These are phyloP conservation scores for Tillandsia fasciculata DNA, from an alignment of 176 grass and related monocot genomes.

Conservation along the genomic window DNA sequence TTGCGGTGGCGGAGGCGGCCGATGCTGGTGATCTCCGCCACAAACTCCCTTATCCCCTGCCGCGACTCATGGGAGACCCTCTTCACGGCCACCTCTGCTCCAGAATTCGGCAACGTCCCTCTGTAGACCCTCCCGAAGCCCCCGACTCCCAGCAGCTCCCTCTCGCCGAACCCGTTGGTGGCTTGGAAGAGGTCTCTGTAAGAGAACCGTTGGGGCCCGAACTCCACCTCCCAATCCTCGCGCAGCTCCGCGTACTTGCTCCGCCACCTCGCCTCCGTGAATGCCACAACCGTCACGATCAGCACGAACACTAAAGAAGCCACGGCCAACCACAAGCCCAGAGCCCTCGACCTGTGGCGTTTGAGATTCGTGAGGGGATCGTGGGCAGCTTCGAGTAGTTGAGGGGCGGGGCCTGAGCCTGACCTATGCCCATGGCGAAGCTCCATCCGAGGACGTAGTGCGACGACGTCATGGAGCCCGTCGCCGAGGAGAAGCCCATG, in stretches of 20 bases:
- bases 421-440: neutral
- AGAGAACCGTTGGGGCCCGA: conserved; percentile 24
- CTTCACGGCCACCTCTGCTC: too few species aligned
- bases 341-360: neutral
- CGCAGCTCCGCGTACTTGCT: conserved; percentile 18
- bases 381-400: conserved; percentile 14
- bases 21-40: too few species aligned
- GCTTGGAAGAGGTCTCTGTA: conserved; percentile 9
- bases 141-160: too few species aligned
- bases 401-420: neutral
- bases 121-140: too few species aligned
- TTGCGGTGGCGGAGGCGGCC: too few species aligned
- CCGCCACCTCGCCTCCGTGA: neutral
- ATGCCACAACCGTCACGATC: neutral
- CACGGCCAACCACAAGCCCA: conserved; percentile 1
- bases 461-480: neutral
- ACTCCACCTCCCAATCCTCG: conserved; percentile 34
- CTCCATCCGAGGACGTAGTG: conserved; percentile 38
- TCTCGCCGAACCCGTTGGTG: too few species aligned
- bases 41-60: too few species aligned
- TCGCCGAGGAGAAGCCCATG: conserved; percentile 15
- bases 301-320: conserved; percentile 1
- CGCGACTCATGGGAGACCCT: too few species aligned
- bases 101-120: too few species aligned
- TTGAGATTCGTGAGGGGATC: conserved; percentile 4